Evolutionary conservation across 441 rosid genomes (phyloP).

Genomic region (Populus hybrid): DNA sequence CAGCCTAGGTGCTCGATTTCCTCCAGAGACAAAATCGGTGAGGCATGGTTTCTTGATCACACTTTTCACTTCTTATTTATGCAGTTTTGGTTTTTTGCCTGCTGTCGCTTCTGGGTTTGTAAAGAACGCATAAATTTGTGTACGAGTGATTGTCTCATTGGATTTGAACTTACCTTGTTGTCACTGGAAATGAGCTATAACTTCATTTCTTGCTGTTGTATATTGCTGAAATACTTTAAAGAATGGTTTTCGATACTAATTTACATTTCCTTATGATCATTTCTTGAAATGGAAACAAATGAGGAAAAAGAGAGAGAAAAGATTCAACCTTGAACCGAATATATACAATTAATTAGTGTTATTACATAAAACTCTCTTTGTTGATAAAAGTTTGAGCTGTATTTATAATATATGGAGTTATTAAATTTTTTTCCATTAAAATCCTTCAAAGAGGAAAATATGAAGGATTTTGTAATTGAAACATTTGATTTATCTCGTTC

Average conservation of each 20-base stretch:
- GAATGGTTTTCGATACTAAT: neutral
- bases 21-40: conserved; percentile 44
- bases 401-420: too few relatives aligned
- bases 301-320: too few relatives aligned
- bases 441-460: too few relatives aligned
- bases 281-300: too few relatives aligned
- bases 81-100: neutral
- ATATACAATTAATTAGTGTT: too few relatives aligned
- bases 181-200: neutral
- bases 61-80: neutral
- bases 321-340: too few relatives aligned
- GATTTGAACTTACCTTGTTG: neutral
- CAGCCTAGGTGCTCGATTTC: conserved; percentile 76
- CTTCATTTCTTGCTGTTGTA: neutral
- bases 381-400: too few relatives aligned
- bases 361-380: too few relatives aligned
- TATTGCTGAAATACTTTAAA: neutral
- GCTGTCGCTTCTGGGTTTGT: neutral
- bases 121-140: neutral
- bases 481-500: too few relatives aligned
- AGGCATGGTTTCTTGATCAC: conserved; percentile 11
- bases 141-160: neutral
- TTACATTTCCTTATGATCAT: neutral
- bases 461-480: too few relatives aligned
- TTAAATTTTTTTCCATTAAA: too few relatives aligned